Base-by-base conservation (phyloP, 139 green algal genomes). In the Auxenochlorella pyrenoidosa region DNA sequence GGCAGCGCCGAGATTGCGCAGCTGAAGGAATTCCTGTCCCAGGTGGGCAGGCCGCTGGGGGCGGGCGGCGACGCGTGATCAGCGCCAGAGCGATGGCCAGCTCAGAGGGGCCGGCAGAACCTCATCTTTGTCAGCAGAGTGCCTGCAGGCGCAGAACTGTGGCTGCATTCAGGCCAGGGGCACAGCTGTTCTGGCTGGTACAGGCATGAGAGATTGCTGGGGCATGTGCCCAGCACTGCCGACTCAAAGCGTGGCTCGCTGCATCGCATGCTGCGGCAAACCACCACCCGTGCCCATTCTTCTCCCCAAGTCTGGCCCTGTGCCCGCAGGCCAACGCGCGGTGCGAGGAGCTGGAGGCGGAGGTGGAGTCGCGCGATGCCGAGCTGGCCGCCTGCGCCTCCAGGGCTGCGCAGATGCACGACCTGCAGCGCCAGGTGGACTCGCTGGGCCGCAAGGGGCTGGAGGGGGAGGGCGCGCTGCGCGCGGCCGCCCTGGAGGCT, bases 291-390 rank as follows among this genome's bases (percentile, higher is more conserved):
- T n/a, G n/a, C n/a, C n/a, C n/a, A n/a, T n/a, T n/a, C n/a, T 22
- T 26, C 54, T 24, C 22, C 65, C 65, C 65, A 28, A 6, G 60
- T 32, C 22, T 24, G 12, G 65, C 38, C 24, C 51, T 44, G 22
- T 3, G 1, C 76, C 70, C 28, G 47, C 79, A 84, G 79, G 79
- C 79, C 34, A 70, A 24, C 28, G 80, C 28, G 40, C 80, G 63
- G 15, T 58, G 30, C 40, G 80, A 75, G 41, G 66, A 68, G 44
- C 66, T 79, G 66, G 44, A 86, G 68, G 82, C n/a, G 19, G 44
- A 79, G 82, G 8, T 86, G 22, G 66, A 66, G 66, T n/a, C 66
- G 22, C 65, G 68, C 8, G 82, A 86, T 71, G 82, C 47, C 5
- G 82, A 86, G n/a, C 44, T 79, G 44, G 82, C 82, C 2, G 44